Evolutionary conservation across 2,329 filamentous ascomycete genomes (phyloP), one percentile per base, ranked within the genome.

Genomic region (Beauveria sp.): DNA sequence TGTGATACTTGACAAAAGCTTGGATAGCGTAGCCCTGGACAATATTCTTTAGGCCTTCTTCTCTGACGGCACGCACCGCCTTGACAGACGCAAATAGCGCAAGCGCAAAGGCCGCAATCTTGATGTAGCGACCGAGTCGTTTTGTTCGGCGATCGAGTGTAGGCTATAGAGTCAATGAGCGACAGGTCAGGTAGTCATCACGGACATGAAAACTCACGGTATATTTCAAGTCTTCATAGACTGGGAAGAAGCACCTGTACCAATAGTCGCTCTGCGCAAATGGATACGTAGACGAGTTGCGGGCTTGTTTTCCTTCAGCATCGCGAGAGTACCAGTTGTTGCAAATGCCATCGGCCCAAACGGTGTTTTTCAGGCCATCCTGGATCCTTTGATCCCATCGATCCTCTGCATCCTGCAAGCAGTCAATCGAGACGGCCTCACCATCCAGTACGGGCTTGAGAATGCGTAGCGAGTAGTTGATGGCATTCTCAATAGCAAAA

Each of bases 391-490:
- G 52, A 0, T 71, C 69, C 60, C 74, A 75, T 6, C 57, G 59
- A 42, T 67, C 58, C 64, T 78, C 76, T 2, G 76, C 75, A 0
- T 72, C 65, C 2, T 50, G 67, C 28, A 70, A 71, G 12, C 78
- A 66, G 43, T 75, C 71, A 1, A 69, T 68, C 0, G 67, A 63
- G n/a, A 66, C 70, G 1, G 68, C 69, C 1, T 71, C 63, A 0
- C 72, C 71, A 2, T 74, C 68, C 1, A 79, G 68, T 3, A 77
- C 60, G 0, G 81, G 79, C 66, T 78, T 78, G 65, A 88, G 80
- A 64, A 88, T 78, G 0, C 82, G 82, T 10, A 88, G 68, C 0
- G 80, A 78, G 68, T 82, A 86, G 63, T 85, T 82, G 65, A 86
- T 74, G 67, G 80, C 80, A 68, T 87, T 87, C 66, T 88, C 86